Percentiles rank a stretch among this genome's conserved stretches.
Evolutionary conservation across 306 rosid genomes (phyloP).

Genomic region (Fragaria ananassa): DNA sequence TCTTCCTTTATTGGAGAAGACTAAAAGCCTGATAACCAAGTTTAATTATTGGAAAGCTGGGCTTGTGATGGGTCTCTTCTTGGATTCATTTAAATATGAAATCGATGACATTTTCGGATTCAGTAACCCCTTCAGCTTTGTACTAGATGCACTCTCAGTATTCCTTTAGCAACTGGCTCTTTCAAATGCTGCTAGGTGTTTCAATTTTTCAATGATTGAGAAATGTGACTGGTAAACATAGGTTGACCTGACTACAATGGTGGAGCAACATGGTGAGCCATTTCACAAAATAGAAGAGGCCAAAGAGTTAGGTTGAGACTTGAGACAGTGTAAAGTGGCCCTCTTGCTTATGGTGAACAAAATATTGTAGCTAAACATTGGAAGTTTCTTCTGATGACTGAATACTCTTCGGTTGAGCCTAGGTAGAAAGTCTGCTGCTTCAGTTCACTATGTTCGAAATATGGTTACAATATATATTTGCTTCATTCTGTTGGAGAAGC

Average conservation of each 20-base stretch:
- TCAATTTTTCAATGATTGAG: constrained; percentile 3
- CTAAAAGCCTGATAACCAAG: constrained; percentile 55
- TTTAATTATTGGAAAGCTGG: constrained; percentile 97
- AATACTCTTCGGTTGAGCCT: neutral
- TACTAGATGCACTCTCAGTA: constrained; percentile 19
- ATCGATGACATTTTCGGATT: constrained; percentile 40
- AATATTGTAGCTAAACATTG: neutral
- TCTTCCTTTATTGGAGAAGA: constrained; percentile 50
- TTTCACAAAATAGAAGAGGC: neutral
- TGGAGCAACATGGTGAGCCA: neutral
- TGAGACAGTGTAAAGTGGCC: neutral
- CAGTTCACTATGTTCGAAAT: neutral
- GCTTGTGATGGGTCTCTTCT: constrained; percentile 86
- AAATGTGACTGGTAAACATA: neutral
- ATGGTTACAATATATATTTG: neutral
- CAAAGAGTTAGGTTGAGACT: neutral
- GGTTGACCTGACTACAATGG: constrained; percentile 13
- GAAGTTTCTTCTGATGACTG: neutral
- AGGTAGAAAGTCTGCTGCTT: neutral
- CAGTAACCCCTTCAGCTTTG: constrained; percentile 28
- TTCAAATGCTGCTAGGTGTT: constrained; percentile 11
- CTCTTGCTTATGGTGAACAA: neutral
- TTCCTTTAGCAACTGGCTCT: constrained; percentile 20
- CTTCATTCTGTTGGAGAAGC: neutral
- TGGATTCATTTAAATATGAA: constrained; percentile 88